Percentiles rank a stretch among this genome's conserved stretches.
phyloP scores from a whole-genome alignment of 2,329 filamentous ascomycete genomes.

The Diaporthe citrichinensis region DNA sequence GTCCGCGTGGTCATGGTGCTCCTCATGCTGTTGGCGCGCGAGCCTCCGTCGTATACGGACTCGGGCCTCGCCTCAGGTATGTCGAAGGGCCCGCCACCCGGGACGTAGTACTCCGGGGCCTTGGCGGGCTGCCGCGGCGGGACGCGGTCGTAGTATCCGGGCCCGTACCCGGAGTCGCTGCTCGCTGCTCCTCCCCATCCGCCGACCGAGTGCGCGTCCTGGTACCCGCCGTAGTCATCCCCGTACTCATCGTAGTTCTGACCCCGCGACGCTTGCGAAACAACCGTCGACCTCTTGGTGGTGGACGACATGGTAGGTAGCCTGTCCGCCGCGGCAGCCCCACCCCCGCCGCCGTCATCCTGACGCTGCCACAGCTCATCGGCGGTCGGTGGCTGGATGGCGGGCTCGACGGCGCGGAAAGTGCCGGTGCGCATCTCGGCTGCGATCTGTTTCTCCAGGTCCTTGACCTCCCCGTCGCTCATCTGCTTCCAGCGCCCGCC shows the following conservation, averaged over 20 bases:
- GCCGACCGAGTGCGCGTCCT: conserved; percentile 2
- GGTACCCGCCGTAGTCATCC: conserved; percentile 36
- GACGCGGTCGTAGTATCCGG: conserved; percentile 29
- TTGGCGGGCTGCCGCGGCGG: neutral
- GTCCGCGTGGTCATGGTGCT: conserved; percentile 27
- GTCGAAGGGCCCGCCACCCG: conserved; percentile 27
- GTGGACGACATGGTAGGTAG: conserved; percentile 17
- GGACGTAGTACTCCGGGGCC: conserved; percentile 22
- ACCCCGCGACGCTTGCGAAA: conserved; percentile 21
- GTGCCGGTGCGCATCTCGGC: conserved; percentile 27
- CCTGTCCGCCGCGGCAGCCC: neutral
- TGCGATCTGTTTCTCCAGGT: conserved; percentile 20
- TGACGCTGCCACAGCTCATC: conserved; percentile 31
- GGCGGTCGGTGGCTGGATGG: conserved; percentile 8
- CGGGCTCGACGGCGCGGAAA: conserved; percentile 14
- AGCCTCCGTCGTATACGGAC: conserved; percentile 20
- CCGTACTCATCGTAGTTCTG: conserved; percentile 35
- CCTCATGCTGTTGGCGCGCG: conserved; percentile 33
- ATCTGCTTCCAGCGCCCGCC: conserved; percentile 35
- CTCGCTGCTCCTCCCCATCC: neutral
- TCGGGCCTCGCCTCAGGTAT: conserved; percentile 27
- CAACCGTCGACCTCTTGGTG: conserved; percentile 10
- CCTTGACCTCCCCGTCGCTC: conserved; percentile 21
- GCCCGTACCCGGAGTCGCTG: conserved; percentile 32
- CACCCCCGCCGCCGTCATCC: neutral